These are phyloP conservation scores for Ophiocordyceps polyrhachis-furcata DNA, from an alignment of 2,329 filamentous ascomycete genomes.

Conservation along the genomic window DNA sequence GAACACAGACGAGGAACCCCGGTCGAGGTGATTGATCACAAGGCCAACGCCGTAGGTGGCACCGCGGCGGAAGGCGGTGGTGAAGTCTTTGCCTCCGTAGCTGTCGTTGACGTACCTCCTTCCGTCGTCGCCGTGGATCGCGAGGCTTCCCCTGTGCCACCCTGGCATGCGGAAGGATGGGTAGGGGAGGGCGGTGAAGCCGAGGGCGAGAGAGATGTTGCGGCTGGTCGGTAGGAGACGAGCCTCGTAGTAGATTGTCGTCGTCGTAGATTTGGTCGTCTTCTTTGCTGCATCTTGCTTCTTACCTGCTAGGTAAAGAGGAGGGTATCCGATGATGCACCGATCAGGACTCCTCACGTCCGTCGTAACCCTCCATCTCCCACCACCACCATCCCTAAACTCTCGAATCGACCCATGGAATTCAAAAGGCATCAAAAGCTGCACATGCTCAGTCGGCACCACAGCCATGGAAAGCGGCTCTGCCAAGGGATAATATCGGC, in stretches of 20 bases:
- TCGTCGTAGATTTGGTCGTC: constrained; percentile 8
- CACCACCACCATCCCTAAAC: constrained; percentile 17
- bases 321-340: constrained; percentile 47
- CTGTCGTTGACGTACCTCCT: constrained; percentile 57
- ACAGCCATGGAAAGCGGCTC: constrained; percentile 32
- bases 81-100: constrained; percentile 54
- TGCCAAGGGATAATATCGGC: constrained; percentile 37
- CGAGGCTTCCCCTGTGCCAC: constrained; percentile 60
- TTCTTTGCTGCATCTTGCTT: constrained; percentile 4
- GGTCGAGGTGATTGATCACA: constrained; percentile 27
- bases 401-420: constrained; percentile 27
- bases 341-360: constrained; percentile 33
- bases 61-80: constrained; percentile 39
- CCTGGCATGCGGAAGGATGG: constrained; percentile 61
- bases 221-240: constrained; percentile 27
- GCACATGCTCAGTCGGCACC: constrained; percentile 27
- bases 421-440: constrained; percentile 29
- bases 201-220: constrained; percentile 41
- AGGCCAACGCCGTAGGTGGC: constrained; percentile 58
- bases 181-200: constrained; percentile 56
- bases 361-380: constrained; percentile 31
- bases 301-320: constrained; percentile 43
- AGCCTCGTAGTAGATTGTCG: constrained; percentile 57
- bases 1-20: constrained; percentile 26
- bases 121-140: constrained; percentile 66